These are phyloP conservation scores for Epichloe brachyelytri DNA, from an alignment of 2,329 filamentous ascomycete species.

Conservation along the genomic window DNA sequence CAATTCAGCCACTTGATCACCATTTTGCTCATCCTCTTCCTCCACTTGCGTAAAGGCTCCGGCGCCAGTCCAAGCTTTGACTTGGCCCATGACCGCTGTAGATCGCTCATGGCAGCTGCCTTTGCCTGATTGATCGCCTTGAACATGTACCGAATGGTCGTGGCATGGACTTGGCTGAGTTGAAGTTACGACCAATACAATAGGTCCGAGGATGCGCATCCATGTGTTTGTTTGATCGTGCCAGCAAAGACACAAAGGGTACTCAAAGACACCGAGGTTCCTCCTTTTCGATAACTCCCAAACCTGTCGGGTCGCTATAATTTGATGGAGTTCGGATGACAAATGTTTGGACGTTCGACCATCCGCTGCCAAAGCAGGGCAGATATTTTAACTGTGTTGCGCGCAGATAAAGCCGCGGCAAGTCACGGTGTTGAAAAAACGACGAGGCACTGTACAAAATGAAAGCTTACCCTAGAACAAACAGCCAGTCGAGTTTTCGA, in stretches of 20 bases:
- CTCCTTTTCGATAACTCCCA: not conserved
- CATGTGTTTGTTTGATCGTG: not conserved
- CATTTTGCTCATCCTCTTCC: conserved; percentile 27
- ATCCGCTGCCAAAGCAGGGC: no score
- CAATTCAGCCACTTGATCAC: conserved; percentile 32
- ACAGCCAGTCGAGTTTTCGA: no score
- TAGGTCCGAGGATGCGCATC: not conserved
- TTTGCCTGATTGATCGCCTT: not conserved
- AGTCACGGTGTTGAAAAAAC: no score
- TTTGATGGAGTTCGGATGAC: not conserved
- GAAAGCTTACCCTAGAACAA: no score
- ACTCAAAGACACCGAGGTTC: not conserved
- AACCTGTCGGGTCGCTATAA: not conserved
- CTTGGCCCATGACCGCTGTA: conserved; percentile 69
- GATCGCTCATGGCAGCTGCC: conserved; percentile 55
- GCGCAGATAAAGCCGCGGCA: no score
- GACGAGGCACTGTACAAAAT: no score
- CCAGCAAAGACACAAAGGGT: not conserved
- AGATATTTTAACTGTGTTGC: no score
- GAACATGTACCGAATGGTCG: not conserved
- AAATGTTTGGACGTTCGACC: no score
- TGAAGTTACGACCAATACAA: not conserved
- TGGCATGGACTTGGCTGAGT: not conserved
- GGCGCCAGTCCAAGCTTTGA: conserved; percentile 51
- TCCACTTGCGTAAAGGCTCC: conserved; percentile 38